Base-by-base conservation (phyloP, 441 rosid species). In the Croton setiger region DNA sequence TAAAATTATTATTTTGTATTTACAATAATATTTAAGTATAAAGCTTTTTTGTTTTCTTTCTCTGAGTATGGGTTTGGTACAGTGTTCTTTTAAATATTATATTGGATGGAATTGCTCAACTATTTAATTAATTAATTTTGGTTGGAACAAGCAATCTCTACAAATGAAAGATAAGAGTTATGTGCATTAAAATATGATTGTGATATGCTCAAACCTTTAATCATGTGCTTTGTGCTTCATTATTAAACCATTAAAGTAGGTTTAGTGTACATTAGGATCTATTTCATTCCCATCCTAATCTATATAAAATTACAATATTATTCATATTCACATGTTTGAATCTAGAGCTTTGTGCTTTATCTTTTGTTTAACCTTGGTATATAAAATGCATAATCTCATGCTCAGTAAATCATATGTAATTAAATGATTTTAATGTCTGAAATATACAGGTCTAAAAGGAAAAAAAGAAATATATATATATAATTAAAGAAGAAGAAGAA, bases 401-500 rank as follows among this genome's bases (percentile, higher is more conserved):
- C 15, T 44, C 60, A 7, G 47, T 62, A 55, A n/a, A 44, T 51
- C 66, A 10, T 68, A n/a, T 27, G 39, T 5, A 33, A 21, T 20
- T 13, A 5, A 31, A 6, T 20, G 49, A 57, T 17, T 56, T 20
- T 53, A 9, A 12, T 70, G 60, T 79, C 56, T 67, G 49, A 76
- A 81, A 4, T 39, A 39, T 80, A 79, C 85, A 80, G 86, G 76
- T 45, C 31, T 27, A 0, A 27, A 27, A 27, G 31, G 2, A 1
- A 27, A 27, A 53, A 14, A 14, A 37, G 58, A 71, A 37, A 69
- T 51, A 70, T 76, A 67, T 66, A 67, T 37, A 64, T 33, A 62
- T 64, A 18, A 20, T 57, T 5, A 58, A 70, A 27, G 63, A 20
- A 20, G 44, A 4, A 48, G 55, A 67, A 56, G 37, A 39, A 43